Conservation (phyloP, 2,329 filamentous ascomycete species). For the Curvularia verruculosa region DNA sequence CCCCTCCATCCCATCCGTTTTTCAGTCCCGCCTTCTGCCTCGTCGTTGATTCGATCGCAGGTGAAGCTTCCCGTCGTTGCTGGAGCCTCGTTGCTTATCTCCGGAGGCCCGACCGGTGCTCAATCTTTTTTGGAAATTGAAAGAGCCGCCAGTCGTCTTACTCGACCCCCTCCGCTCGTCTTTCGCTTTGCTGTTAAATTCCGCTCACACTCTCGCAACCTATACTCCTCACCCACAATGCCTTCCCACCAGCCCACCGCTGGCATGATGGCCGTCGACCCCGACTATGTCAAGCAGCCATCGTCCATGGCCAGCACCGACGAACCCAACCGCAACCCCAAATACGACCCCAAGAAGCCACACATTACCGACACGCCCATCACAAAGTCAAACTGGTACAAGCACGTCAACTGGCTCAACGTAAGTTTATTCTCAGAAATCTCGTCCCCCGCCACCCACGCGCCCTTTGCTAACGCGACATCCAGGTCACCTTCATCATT, state of each 20-base stretch:
- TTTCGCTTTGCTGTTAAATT: constrained; percentile 17
- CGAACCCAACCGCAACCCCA: constrained; percentile 59
- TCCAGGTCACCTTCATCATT: constrained; percentile 81
- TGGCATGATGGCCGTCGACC: constrained; percentile 57
- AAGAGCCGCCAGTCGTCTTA: constrained; percentile 23
- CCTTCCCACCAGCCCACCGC: constrained; percentile 59
- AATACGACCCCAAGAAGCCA: constrained; percentile 71
- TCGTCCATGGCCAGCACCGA: constrained; percentile 56
- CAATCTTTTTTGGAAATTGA: constrained; percentile 14
- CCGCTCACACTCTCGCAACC: constrained; percentile 3
- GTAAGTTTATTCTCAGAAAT: constrained; percentile 54
- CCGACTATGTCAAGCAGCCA: constrained; percentile 55
- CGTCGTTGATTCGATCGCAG: constrained; percentile 28
- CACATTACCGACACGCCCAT: constrained; percentile 86
- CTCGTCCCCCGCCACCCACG: too few species aligned
- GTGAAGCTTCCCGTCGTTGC: constrained; percentile 29
- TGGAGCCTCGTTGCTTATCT: constrained; percentile 16
- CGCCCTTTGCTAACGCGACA: constrained; percentile 18
- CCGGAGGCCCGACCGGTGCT: constrained; percentile 26
- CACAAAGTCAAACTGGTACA: constrained; percentile 83
- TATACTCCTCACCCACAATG: constrained; percentile 46
- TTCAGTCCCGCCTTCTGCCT: constrained; percentile 25
- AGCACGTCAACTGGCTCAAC: constrained; percentile 95
- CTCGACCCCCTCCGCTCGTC: constrained; percentile 11
- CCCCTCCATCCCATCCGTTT: constrained; percentile 16